These are phyloP conservation scores for Wickerhamiella cacticola DNA, from an alignment of 805 yeast species.

Conservation along the genomic window DNA sequence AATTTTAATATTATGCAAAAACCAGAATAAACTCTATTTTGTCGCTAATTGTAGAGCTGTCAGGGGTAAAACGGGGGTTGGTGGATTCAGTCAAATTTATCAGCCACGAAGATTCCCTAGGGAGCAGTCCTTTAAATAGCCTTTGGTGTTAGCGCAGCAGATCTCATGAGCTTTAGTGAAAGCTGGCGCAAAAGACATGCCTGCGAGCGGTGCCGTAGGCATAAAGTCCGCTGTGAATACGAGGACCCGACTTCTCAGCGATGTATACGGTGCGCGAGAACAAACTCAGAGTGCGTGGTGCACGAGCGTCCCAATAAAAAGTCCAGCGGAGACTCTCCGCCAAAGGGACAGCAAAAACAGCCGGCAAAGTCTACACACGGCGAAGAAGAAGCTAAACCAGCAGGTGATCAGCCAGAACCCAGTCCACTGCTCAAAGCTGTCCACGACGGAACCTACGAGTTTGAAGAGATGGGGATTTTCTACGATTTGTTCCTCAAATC, in stretches of 20 bases:
- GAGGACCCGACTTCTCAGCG: constrained; percentile 20
- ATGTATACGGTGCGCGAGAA: constrained; percentile 22
- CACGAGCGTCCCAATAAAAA: background rate
- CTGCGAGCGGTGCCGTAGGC: constrained; percentile 24
- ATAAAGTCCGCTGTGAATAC: constrained; percentile 26
- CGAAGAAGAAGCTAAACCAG: background rate
- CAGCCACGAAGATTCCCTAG: background rate
- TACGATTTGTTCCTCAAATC: constrained; percentile 4
- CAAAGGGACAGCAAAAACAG: background rate
- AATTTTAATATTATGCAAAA: no score
- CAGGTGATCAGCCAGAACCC: background rate
- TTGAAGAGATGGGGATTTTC: constrained; percentile 4
- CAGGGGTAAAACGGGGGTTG: no score
- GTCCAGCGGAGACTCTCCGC: background rate
- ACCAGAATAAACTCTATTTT: no score
- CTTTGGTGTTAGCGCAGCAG: no score
- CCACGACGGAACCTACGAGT: constrained; percentile 3
- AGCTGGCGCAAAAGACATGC: constrained; percentile 25
- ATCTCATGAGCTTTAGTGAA: no score
- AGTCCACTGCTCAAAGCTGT: background rate
- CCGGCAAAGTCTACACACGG: background rate
- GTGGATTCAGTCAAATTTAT: no score
- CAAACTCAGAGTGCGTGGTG: constrained; percentile 16
- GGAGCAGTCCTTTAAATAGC: background rate
- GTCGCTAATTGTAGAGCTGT: no score